Evolutionary conservation across 208 protist species (phyloP), one percentile per base, ranked within the genome.

Genomic region (Tritrichomonas musculus): DNA sequence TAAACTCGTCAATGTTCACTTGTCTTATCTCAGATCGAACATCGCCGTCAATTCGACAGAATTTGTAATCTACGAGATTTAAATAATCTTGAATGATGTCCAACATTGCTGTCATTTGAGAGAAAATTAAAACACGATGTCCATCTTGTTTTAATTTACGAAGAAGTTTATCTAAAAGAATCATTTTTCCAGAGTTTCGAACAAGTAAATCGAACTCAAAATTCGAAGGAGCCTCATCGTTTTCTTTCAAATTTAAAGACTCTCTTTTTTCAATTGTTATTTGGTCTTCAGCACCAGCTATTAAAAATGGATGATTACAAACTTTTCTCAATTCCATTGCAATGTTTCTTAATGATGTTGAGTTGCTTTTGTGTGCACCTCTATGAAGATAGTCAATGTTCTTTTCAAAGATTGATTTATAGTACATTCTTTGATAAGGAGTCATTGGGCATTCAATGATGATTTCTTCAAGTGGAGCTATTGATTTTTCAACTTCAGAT

Each of bases 51-150:
- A 94, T 65, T 47, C 94, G 30, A 39, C 55, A 27, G 55, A 93
- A 94, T 53, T 53, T 55, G 73, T 93, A 92, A 13, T 77, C 50
- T 93, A 27, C 25, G 3, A 39, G 11, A 53, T 55, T 39, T 41
- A 93, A 36, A 55, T 94, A 96, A 92, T 95, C 95, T 65, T 96
- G 95, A 75, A 96, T 94, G 53, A 96, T 95, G 93, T 96, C 95
- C 14, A 96, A 92, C 93, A 96, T 92, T 65, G 92, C 39, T 60
- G 95, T 93, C 94, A 99, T 98, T 94, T 99, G 98, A 17, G 97
- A 98, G 95, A 99, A 99, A 80, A 99, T 98, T 44, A 99, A 96
- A 11, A 99, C 98, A 88, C 98, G 97, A 92, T 97, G 97, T 41
- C 97, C 96, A 77, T 97, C 64, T 27, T 30, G 72, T 84, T 96